These are phyloP conservation scores for Nitzschia sp. DNA, from an alignment of 108 stramenopile species.

Conservation along the genomic window DNA sequence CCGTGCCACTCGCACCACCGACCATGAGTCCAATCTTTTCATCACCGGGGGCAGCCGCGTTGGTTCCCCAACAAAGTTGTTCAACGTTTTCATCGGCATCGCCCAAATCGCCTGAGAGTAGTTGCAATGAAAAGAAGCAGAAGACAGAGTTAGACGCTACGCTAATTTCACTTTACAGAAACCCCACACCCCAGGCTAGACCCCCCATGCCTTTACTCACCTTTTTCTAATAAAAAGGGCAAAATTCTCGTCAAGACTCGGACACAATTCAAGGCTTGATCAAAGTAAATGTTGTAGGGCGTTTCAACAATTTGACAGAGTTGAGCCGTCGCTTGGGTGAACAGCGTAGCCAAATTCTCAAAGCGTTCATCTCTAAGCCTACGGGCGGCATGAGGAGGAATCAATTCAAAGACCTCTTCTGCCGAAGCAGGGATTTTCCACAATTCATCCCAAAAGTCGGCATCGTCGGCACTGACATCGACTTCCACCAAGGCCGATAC, in stretches of 20 bases:
- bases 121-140: not conserved
- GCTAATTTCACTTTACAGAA: not conserved
- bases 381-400: constrained; percentile 74
- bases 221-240: constrained; percentile 91
- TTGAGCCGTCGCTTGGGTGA: constrained; percentile 94
- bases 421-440: constrained; percentile 86
- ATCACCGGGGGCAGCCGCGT: constrained; percentile 36
- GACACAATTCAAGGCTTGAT: constrained; percentile 92
- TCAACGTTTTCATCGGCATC: constrained; percentile 78
- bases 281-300: constrained; percentile 93
- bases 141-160: too few relatives aligned
- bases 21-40: constrained; percentile 61
- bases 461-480: constrained; percentile 79
- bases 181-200: not conserved
- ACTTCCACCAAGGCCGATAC: constrained; percentile 68
- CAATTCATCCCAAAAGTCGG: constrained; percentile 93
- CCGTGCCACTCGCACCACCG: constrained; percentile 26
- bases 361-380: constrained; percentile 75
- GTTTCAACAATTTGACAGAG: constrained; percentile 95
- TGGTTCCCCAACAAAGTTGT: constrained; percentile 82
- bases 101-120: constrained; percentile 69
- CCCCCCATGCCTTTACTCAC: constrained; percentile 22
- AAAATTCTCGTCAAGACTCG: constrained; percentile 89
- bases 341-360: constrained; percentile 82
- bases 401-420: constrained; percentile 90